Evolutionary conservation across 306 rosid species (phyloP), one percentile per base, ranked within the genome.

Genomic region (Prosopis cineraria): DNA sequence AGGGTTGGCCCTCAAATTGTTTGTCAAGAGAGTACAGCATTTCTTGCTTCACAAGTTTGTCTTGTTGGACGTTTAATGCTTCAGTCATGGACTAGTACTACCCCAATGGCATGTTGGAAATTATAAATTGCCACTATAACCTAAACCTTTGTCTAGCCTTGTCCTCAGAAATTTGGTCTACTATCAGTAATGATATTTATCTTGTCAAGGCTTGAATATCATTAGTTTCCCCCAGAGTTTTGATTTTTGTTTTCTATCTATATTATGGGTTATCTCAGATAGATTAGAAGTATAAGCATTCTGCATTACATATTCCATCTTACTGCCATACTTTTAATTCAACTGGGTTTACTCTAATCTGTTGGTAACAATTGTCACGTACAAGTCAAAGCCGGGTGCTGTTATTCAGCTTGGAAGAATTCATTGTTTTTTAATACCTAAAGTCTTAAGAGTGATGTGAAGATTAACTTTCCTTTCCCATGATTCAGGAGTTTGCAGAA

Each of bases 401-500:
- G 22, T 25, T 68, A 29, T 12, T 24, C 58, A 16, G 44, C 69
- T 33, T 30, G 44, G 43, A 63, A 63, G 39, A 70, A 31, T 22
- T 52, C 20, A 1, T 39, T 20, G 9, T 70, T 12, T 45, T 5
- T 44, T 10, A 34, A 1, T 16, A 44, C 39, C 33, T 55, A 50
- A 50, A 12, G 5, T 52, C 59, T n/a, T 20, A n/a, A 50, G 27
- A 39, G 19, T 50, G 63, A 50, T 17, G 11, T 41, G 11, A 17
- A 63, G 16, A 34, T 13, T 53, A 30, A 22, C 27, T 27, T 33
- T 10, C 40, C 55, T 8, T 68, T 1, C 10, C 40, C 20, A 17
- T 55, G 41, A 34, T 68, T 5, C 79, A 86, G 87, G 92, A 75
- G 44, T 4, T 45, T 29, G 84, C 59, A 14, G 93, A 83, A 56